Evolutionary conservation across 2,329 filamentous ascomycete species (phyloP), one percentile per base, ranked within the genome.

Genomic region (Amylocarpus encephaloides): DNA sequence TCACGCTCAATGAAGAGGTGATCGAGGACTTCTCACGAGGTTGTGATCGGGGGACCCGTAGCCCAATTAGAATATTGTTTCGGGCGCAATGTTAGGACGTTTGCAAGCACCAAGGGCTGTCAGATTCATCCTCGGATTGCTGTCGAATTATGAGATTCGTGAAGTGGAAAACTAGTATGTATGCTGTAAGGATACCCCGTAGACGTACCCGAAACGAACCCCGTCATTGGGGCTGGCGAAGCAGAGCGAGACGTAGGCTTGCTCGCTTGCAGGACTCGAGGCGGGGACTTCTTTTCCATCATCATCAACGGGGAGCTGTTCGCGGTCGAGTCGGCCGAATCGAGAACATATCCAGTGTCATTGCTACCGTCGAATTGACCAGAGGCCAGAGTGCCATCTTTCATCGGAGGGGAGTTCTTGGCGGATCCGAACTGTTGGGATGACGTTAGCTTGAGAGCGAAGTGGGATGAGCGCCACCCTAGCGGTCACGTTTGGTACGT

Each of bases 381-480:
- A 49, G 59, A 67, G 44, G 63, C 51, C 36, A 75, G 52, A 11
- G 71, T 72, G 36, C 72, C 76, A 46, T 79, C 76, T 58, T 71
- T 75, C 48, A 73, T 62, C 47, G 72, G 69, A 30, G 77, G 73
- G 51, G 72, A 76, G 38, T 72, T 71, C 62, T 78, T 77, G 64
- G 80, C 80, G 15, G 79, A 80, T 56, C 79, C 78, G 73, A 82
- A 84, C 80, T 83, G 66, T 49, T 66, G 57, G 22, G 22, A 58
- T 53, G 59, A 52, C 58, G 68, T 76, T 70, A 75, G 72, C 69
- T 65, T 60, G 60, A 53, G 57, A 53, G 45, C 15, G 48, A 32
- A 42, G 40, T 44, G 19, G 12, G 15, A n/a, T n/a, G 22, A 19
- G 15, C 32, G 32, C 18, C 18, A 29, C 44, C 43, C 54, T 51